Base-by-base conservation (phyloP, 2,329 filamentous ascomycete species). In the Phyllosticta paracitricarpa region DNA sequence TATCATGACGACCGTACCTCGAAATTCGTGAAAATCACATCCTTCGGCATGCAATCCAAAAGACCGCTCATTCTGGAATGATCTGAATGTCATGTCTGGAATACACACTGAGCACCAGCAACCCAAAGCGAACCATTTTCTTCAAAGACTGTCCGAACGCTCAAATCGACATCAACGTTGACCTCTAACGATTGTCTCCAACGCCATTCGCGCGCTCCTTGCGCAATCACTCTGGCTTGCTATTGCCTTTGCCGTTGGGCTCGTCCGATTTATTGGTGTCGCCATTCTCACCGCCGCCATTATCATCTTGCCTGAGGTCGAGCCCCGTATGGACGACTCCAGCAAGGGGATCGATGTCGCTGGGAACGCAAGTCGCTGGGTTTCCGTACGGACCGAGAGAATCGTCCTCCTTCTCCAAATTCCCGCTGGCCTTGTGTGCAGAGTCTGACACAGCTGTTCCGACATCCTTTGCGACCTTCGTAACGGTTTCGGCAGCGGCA, bases 291-390 rank as follows among this genome's bases (percentile, higher is more conserved):
- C 40, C 28, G 51, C 53, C 58, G 53, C 3, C 58, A 56, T 61
- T 55, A 51, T 57, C 54, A 51, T 57, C 26, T 28, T 30, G 19
- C 7, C 30, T 54, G 19, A 61, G 40, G 26, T 55, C 33, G 4
- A 61, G 26, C 19, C 61, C 61, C 9, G 70, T 66, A 22, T 72
- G 56, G 10, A 71, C 66, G 9, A 69, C 70, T 19, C 62, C 68
- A 1, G 68, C 70, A 54, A 74, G 72, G 0, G 64, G 63, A 64
- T 73, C 72, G 12, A 74, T 63, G 57, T 74, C 71, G 7, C 68
- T 71, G 17, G 68, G 68, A 14, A 66, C 66, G 60, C 71, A 72
- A 14, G 68, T 73, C 12, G 66, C 68, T 4, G 67, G 68, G 24
- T 68, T 71, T 4, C 66, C 59, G 30, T 73, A 74, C 2, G 71